Conservation (phyloP, 768 basidiomycete species). For the Filobasidium floriforme region DNA sequence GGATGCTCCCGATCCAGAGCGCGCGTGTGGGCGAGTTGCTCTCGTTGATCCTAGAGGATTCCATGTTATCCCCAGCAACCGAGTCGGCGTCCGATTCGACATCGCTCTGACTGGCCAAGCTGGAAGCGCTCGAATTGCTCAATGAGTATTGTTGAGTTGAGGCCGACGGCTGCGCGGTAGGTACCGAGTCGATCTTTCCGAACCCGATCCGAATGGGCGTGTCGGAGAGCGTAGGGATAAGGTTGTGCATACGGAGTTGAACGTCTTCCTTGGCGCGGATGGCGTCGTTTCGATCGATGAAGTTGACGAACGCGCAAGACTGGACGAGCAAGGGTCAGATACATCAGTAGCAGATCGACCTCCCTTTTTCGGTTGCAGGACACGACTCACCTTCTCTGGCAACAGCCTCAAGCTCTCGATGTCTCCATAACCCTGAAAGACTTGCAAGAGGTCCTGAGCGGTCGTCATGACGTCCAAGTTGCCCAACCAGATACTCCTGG, state of each 20-base stretch:
- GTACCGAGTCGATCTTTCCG: constrained; percentile 94
- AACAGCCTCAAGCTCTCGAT: constrained; percentile 91
- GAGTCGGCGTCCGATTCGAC: constrained; percentile 7
- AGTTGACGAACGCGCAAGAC: constrained; percentile 99
- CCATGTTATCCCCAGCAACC: constrained; percentile 46
- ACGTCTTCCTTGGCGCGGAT: constrained; percentile 97
- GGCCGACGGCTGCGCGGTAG: constrained; percentile 48
- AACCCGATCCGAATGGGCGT: constrained; percentile 96
- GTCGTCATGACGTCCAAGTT: constrained; percentile 92
- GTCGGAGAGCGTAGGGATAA: constrained; percentile 74
- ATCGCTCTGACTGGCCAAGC: constrained; percentile 17
- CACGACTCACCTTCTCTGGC: constrained; percentile 79
- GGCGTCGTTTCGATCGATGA: constrained; percentile 91
- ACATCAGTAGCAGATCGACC: too few relatives aligned
- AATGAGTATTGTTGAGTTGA: constrained; percentile 23
- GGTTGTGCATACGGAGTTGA: constrained; percentile 81
- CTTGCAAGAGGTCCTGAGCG: constrained; percentile 86
- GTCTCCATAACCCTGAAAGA: constrained; percentile 92
- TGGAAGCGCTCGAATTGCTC: constrained; percentile 23
- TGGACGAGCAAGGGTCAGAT: constrained; percentile 44
- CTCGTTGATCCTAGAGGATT: constrained; percentile 49
- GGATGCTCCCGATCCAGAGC: constrained; percentile 96
- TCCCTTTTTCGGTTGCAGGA: too few relatives aligned
- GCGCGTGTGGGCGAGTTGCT: constrained; percentile 90
- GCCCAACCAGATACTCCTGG: constrained; percentile 95